These are phyloP conservation scores for Xylariomycetidae sp. DNA, from an alignment of 2,329 filamentous ascomycete genomes.

Conservation along the genomic window DNA sequence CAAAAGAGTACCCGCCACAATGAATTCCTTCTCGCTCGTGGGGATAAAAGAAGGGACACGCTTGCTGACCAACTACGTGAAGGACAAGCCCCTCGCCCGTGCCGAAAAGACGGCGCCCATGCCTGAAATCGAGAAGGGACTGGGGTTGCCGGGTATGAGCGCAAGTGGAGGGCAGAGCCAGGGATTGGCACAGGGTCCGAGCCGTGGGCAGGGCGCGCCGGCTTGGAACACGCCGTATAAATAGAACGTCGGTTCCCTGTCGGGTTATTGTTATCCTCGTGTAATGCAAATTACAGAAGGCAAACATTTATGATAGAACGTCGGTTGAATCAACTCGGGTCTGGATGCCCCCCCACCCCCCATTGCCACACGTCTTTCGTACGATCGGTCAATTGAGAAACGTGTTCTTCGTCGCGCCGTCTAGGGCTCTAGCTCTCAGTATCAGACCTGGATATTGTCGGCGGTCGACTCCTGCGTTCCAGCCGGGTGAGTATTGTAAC, in stretches of 20 bases:
- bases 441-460: conserved; percentile 39
- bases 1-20: no score
- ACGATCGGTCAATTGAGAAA: conserved; percentile 14
- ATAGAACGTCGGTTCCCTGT: no score
- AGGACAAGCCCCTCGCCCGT: conserved; percentile 34
- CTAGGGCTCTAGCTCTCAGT: conserved; percentile 35
- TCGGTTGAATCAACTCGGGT: no score
- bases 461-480: conserved; percentile 40
- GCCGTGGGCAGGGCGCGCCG: conserved; percentile 41
- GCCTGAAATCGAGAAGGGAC: conserved; percentile 42
- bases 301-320: no score
- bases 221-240: no score
- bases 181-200: conserved; percentile 34
- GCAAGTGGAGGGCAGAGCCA: conserved; percentile 42
- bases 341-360: no score
- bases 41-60: no score
- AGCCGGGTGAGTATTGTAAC: conserved; percentile 40
- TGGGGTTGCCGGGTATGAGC: conserved; percentile 32
- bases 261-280: no score
- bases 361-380: no score
- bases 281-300: no score
- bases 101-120: conserved; percentile 46
- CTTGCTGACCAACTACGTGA: background rate
- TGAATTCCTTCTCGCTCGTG: no score
- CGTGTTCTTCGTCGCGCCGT: conserved; percentile 34